phyloP scores from a whole-genome alignment of 1,139 yeast genomes.

The Pichia norvegensis region DNA sequence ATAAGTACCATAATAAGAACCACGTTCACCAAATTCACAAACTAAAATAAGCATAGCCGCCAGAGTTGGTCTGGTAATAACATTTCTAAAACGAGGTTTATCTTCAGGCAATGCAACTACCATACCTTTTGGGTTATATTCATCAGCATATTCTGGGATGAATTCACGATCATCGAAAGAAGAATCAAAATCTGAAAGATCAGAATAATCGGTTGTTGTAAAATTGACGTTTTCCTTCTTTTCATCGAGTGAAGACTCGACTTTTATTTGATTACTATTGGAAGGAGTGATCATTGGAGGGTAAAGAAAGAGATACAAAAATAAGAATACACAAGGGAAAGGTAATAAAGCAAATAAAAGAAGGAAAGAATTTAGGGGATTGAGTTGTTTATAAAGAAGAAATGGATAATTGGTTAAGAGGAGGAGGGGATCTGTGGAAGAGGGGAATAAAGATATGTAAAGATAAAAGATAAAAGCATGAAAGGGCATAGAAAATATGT shows the following conservation, averaged over 20 bases:
- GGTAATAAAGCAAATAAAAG: no score
- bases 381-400: no score
- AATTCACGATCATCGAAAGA: conserved; percentile 13
- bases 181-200: background rate
- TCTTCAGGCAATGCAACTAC: conserved; percentile 36
- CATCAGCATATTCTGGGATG: conserved; percentile 23
- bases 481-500: no score
- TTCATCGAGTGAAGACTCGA: background rate
- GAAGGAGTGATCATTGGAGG: background rate
- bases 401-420: no score
- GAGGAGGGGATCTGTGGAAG: no score
- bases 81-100: conserved; percentile 35
- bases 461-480: no score
- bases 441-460: no score
- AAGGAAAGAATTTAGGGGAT: no score
- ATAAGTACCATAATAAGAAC: conserved; percentile 36
- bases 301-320: background rate
- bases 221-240: background rate
- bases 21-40: conserved; percentile 41
- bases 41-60: conserved; percentile 32
- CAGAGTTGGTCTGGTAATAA: conserved; percentile 32
- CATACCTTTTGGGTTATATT: conserved; percentile 25
- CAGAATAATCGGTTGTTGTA: background rate
- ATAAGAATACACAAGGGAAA: background rate
- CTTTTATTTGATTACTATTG: background rate